These are phyloP conservation scores for Passiflora organensis DNA, from an alignment of 345 rosid species.

Conservation along the genomic window DNA sequence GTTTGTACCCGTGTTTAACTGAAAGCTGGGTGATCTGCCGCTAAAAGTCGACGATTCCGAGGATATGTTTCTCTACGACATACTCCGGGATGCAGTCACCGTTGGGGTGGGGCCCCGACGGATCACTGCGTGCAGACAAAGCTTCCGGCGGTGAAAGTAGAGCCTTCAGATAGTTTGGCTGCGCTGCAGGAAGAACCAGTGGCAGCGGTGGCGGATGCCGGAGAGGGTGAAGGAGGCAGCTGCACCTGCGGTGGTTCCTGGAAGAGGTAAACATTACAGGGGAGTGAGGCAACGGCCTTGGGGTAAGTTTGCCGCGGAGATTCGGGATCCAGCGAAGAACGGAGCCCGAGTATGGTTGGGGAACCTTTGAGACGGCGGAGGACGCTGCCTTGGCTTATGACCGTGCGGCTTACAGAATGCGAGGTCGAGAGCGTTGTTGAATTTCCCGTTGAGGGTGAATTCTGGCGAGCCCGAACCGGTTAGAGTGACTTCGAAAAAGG, in stretches of 20 bases:
- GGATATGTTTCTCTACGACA: constrained; percentile 74
- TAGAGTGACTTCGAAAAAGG: constrained; percentile 76
- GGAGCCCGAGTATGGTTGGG: constrained; percentile 99
- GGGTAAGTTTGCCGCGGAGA: constrained; percentile 99
- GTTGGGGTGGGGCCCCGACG: constrained; percentile 75
- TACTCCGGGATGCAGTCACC: constrained; percentile 65
- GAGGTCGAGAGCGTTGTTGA: constrained; percentile 91
- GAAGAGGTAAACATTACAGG: constrained; percentile 75
- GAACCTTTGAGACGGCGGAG: constrained; percentile 94
- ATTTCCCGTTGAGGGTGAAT: constrained; percentile 83
- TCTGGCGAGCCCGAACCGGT: constrained; percentile 98
- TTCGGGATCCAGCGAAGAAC: constrained; percentile 94
- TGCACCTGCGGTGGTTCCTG: constrained; percentile 29
- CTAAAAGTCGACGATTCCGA: constrained; percentile 72
- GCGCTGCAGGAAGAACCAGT: background rate
- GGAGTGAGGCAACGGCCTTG: constrained; percentile 98
- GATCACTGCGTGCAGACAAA: constrained; percentile 2
- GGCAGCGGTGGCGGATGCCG: constrained; percentile 1
- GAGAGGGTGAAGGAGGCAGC: constrained; percentile 8
- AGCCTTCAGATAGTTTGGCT: constrained; percentile 17
- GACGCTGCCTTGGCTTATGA: constrained; percentile 98
- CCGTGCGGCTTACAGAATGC: constrained; percentile 88
- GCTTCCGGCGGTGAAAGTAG: constrained; percentile 35
- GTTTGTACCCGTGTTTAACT: constrained; percentile 70
- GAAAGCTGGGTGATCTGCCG: constrained; percentile 91